Base-by-base conservation (phyloP, 345 rosid genomes). In the Gossypium herbaceum region DNA sequence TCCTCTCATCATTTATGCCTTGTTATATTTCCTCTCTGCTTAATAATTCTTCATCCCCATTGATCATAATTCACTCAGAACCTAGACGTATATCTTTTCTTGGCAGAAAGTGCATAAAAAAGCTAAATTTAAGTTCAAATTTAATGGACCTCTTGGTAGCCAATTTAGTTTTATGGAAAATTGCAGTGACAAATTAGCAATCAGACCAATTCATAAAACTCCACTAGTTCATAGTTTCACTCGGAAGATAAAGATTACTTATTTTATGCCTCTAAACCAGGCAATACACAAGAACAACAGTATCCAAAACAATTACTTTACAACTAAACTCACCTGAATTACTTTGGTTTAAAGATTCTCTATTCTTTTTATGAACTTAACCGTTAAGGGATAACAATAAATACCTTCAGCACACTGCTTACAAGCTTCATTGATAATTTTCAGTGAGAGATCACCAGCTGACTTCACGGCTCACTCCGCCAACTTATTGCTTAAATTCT, bases 351-450 rank as follows among this genome's bases (percentile, higher is more conserved):
- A 66, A 66, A 43, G 13, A 43, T 45, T 44, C 52, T 19, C 2
- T 66, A 27, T 66, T 20, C 27, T 13, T 22, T 45, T 22, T 6
- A 19, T 20, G 11, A 48, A 68, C 19, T 2, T 2, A 22, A 48
- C 20, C 39, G 9, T 47, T 13, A 15, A 73, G 9, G 17, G 27
- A 16, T 15, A 59, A 57, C 20, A 39, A 43, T 44, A 12, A 29
- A 22, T 24, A 58, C 75, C 75, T 72, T 58, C 75, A 72, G 75
- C 75, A 58, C 54, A 58, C 55, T 22, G 67, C 66, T 43, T 20
- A 72, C 41, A 72, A 52, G 27, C 19, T 39, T 54, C 74, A 71
- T 10, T 71, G 61, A 51, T 71, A 16, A 20, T 71, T 34, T 34
- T 16, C 73, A 71, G 43, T 9, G 73, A 69, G 58, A n/a, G 3